Evolutionary conservation across 768 basidiomycete species (phyloP), one percentile per base, ranked within the genome.

Genomic region (Xanthoconium purpureum): DNA sequence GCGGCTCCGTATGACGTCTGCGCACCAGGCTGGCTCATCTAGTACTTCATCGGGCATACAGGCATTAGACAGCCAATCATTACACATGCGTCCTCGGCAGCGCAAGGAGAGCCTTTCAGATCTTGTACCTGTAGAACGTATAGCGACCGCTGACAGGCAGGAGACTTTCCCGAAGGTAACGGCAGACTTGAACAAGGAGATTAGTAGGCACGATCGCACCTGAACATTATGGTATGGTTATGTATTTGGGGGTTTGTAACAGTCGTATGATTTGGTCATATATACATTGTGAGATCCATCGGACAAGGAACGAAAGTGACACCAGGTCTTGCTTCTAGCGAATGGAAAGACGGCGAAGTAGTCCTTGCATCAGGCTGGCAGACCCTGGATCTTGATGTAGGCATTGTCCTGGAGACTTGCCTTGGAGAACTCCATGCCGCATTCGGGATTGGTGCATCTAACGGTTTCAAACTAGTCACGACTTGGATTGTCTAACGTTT

Each of bases 81-180:
- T 80, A 63, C 76, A 81, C 46, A 74, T 77, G 61, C 78, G 78
- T 46, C 80, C 78, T 60, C 78, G 87, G 53, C 71, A 75, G 55
- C 77, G 89, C 50, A 84, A 78, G 64, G 73, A 77, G 29, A 90
- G 87, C 58, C 76, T 93, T 38, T 80, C 84, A 12, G 84, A 87
- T 66, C 75, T 78, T 38, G 79, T 92, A 33, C 67, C 80, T 15
- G 87, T 92, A 6, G 75, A 77, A 55, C 78, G 85, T 28, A 82
- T 91, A 62, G 84, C 84, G 6, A 76, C 73, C 38, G 71, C 88
- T 57, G 81, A 86, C 64, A 78, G 71, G 48, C 64, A 72, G 52
- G 84, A 87, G 62, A 71, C 73, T 13, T 91, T 92, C 68, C 71
- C 75, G 48, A 76, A 84, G 28, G 87, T 80, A 30, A 94, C 91